Percentiles rank a stretch among this genome's conserved stretches.
These are phyloP conservation scores for Cenococcum geophilum DNA, from an alignment of 495 filamentous ascomycete species.

Conservation along the genomic window DNA sequence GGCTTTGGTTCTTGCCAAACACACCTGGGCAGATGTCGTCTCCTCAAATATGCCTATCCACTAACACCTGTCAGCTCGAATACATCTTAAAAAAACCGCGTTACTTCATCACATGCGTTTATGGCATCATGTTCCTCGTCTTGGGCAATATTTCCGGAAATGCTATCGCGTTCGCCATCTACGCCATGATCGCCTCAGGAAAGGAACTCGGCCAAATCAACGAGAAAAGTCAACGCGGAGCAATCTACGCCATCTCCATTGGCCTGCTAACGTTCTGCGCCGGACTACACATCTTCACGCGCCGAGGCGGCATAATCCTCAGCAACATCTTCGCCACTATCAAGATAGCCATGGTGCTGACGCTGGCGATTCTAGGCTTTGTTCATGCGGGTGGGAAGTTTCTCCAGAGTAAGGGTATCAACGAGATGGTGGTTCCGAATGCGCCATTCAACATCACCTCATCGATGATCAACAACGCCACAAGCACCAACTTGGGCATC, in stretches of 20 bases:
- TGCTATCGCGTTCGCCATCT: not conserved
- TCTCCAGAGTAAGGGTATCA: not conserved
- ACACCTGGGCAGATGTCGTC: too few species aligned
- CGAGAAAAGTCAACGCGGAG: not conserved
- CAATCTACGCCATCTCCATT: not conserved
- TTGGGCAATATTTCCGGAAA: not conserved
- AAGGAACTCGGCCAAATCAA: not conserved
- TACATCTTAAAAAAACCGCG: not conserved
- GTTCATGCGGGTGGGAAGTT: not conserved
- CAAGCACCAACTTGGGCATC: not conserved
- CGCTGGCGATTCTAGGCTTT: not conserved
- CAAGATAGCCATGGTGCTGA: not conserved
- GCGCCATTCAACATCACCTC: not conserved
- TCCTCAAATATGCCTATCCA: not conserved
- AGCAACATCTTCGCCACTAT: not conserved
- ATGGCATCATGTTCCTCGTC: not conserved
- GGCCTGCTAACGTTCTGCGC: not conserved
- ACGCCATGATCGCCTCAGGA: not conserved
- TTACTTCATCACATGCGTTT: not conserved
- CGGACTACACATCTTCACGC: not conserved
- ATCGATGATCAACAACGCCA: not conserved
- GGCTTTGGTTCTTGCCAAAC: too few species aligned
- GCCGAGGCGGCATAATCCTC: not conserved
- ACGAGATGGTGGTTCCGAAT: not conserved
- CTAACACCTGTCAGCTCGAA: not conserved